These are phyloP conservation scores for Oenanthe javanica DNA, from an alignment of 140 eudicot species.

Conservation along the genomic window DNA sequence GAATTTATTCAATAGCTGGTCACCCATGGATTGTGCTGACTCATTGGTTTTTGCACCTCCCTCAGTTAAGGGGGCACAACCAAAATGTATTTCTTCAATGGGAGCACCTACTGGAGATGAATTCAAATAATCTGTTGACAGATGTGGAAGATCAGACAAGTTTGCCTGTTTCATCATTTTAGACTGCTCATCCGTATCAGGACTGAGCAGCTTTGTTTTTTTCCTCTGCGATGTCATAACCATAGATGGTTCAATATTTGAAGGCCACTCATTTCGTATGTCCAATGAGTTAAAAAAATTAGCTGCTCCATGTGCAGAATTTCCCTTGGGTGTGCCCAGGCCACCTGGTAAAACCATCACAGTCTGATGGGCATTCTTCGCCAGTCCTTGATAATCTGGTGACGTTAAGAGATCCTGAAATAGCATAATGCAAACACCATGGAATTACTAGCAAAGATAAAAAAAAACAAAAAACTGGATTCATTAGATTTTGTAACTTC, in stretches of 20 bases:
- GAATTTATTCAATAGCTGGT: slow-evolving; percentile 30
- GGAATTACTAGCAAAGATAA: neutral
- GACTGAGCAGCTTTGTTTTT: slow-evolving; percentile 21
- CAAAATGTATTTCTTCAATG: slow-evolving; percentile 15
- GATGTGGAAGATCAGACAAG: slow-evolving; percentile 10
- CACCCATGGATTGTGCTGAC: slow-evolving; percentile 22
- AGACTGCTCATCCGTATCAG: slow-evolving; percentile 12
- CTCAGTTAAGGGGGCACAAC: slow-evolving; percentile 12
- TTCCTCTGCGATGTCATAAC: slow-evolving; percentile 19
- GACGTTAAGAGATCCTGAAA: slow-evolving; percentile 34
- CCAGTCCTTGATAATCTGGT: slow-evolving; percentile 14
- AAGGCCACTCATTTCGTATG: slow-evolving; percentile 23
- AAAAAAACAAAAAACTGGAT: neutral
- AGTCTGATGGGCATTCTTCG: slow-evolving; percentile 5
- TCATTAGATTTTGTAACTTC: neutral
- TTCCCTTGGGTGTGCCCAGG: slow-evolving; percentile 20
- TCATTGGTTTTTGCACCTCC: slow-evolving; percentile 14
- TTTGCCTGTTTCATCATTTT: slow-evolving; percentile 29
- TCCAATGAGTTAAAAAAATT: slow-evolving; percentile 14
- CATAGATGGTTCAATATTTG: slow-evolving; percentile 25
- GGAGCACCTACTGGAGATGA: slow-evolving; percentile 16
- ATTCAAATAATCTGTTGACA: slow-evolving; percentile 11
- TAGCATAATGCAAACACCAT: slow-evolving; percentile 9
- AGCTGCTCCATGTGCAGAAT: slow-evolving; percentile 17
- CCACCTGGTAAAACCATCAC: slow-evolving; percentile 10